Base-by-base conservation (phyloP, 495 filamentous ascomycete genomes). In the Penicillium diatomitis region DNA sequence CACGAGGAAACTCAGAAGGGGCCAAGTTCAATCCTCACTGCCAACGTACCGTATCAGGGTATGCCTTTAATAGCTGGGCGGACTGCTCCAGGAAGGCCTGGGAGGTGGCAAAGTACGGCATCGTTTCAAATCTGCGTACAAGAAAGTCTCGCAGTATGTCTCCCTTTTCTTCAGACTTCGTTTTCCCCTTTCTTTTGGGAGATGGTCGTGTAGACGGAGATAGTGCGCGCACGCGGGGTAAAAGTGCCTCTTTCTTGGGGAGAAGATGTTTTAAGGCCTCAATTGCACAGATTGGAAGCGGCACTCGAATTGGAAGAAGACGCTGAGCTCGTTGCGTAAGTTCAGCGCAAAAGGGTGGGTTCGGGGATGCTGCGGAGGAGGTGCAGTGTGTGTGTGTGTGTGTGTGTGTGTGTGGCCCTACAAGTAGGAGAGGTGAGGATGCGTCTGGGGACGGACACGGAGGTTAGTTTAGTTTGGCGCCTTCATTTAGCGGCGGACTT, bases 1-100 rank as follows among this genome's bases (percentile, higher is more conserved):
- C 20, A 20, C 20, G 20, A 20, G 2, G 20, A 20, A 20, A 20
- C 20, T 20, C 20, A 20, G 20, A 20, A 20, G 20, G 20, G 20
- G 20, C 20, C 20, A 20, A 20, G 20, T 20, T 20, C 20, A 20
- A 20, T 20, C 20, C 20, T 20, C 20, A 20, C 20, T 20, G 20
- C 44, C 9, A 20, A 62, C 76, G 50, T 77, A 84, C 82, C 8
- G 77, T 77, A 7, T 78, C 78, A 5, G 82, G 82, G 40, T 80
- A 79, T 43, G 82, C 81, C 60, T 83, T 68, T 38, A 85, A 66
- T 32, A 86, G 72, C 32, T 81, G 68, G 4, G 72, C 67, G 2
- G 82, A 83, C 58, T 85, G 79, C 54, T 81, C 73, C 50, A 84
- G 73, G 75, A 75, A 86, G 55, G 78, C 71, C 62, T 82, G 72